These are phyloP conservation scores for Aspergillus bombycis DNA, from an alignment of 2,329 filamentous ascomycete genomes.

Conservation along the genomic window DNA sequence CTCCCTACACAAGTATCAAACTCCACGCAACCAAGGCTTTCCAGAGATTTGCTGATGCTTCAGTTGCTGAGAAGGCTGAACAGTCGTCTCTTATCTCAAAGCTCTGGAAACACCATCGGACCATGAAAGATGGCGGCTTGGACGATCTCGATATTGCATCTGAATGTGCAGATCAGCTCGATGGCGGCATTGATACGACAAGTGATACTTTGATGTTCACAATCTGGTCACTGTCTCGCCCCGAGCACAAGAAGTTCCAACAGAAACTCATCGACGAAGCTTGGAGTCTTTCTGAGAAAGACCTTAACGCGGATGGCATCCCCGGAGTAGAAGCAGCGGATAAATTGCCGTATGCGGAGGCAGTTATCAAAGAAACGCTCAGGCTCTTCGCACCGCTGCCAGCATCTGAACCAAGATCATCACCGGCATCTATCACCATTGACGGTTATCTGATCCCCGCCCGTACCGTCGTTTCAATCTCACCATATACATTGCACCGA, in stretches of 20 bases:
- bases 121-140: slow-evolving; percentile 31
- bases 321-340: slow-evolving; percentile 42
- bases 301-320: slow-evolving; percentile 31
- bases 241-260: slow-evolving; percentile 49
- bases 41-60: neutral
- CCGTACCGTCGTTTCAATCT: slow-evolving; percentile 37
- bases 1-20: slow-evolving; percentile 56
- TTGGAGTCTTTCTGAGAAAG: slow-evolving; percentile 23
- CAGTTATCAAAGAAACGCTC: slow-evolving; percentile 56
- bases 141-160: slow-evolving; percentile 54
- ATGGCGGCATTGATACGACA: slow-evolving; percentile 59
- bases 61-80: neutral
- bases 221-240: slow-evolving; percentile 54
- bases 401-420: slow-evolving; percentile 50
- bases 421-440: slow-evolving; percentile 33
- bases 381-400: slow-evolving; percentile 55
- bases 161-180: slow-evolving; percentile 57
- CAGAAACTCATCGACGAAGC: slow-evolving; percentile 50
- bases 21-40: slow-evolving; percentile 33
- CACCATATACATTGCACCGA: slow-evolving; percentile 38
- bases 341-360: slow-evolving; percentile 50
- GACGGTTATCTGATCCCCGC: slow-evolving; percentile 38
- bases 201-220: slow-evolving; percentile 57
- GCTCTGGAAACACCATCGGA: slow-evolving; percentile 20
- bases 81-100: slow-evolving; percentile 7